Evolutionary conservation across 192 early-diverging fungal genomes (phyloP), one percentile per base, ranked within the genome.

Genomic region (Backusella mclennaniae): DNA sequence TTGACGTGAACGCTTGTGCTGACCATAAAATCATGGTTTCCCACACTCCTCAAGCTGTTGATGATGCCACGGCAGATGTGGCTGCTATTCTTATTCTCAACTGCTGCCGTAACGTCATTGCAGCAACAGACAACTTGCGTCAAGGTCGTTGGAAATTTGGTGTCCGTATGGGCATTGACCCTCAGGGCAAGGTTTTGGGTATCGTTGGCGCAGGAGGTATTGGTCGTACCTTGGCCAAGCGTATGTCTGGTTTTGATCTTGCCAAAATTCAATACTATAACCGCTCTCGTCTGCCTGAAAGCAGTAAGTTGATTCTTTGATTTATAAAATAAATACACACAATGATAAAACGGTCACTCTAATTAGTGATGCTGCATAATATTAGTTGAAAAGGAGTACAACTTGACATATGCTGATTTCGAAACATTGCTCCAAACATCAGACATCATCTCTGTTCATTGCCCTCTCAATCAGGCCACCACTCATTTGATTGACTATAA

Each of bases 151-250:
- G 84, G 84, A 72, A 53, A 9, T 71, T 39, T 15, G 83, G 75
- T 42, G 26, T 84, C 5, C 31, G 44, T 23, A 81, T 75, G 59
- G 87, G 87, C 9, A 76, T 75, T 23, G 82, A 85, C 29, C 76
- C 84, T 23, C 83, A 78, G 8, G 76, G 76, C 29, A 86, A 82
- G 46, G 73, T 76, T 12, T 17, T 88, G 17, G 87, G 87, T 68
- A 83, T 88, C 53, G 42, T 88, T 76, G 87, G 87, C 11, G 77
- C 86, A 76, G 87, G 87, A 23, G 85, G 87, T 4, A 80, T 88
- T 59, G 87, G 87, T 19, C 84, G 86, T 77, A 85, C 85, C 0
- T 83, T 86, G 36, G 87, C 87, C 4, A 83, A 88, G 67, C 77
- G 87, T 26, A 83, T 83, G 29, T 74, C 66, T 71, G 87, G 80